Percentiles rank a stretch among this genome's conserved stretches.
phyloP scores from a whole-genome alignment of 2,329 filamentous ascomycete genomes.

The Trichoderma polysporum region DNA sequence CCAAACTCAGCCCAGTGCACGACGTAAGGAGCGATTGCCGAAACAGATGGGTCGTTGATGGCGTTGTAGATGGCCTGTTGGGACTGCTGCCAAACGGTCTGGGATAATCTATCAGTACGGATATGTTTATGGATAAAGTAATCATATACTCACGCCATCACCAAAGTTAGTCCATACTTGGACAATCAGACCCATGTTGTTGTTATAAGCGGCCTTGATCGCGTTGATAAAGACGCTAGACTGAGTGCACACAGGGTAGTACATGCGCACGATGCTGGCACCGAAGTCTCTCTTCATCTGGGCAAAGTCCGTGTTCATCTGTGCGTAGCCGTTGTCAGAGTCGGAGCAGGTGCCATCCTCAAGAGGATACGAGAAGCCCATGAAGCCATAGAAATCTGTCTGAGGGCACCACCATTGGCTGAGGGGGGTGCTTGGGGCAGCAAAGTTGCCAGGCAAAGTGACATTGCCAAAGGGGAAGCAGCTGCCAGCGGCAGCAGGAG shows the following conservation, averaged over 20 bases:
- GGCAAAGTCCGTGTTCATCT: constrained; percentile 25
- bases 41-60: constrained; percentile 22
- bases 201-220: constrained; percentile 24
- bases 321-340: constrained; percentile 21
- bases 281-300: constrained; percentile 27
- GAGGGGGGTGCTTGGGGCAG: constrained; percentile 19
- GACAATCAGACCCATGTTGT: constrained; percentile 26
- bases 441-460: constrained; percentile 20
- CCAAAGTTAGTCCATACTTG: constrained; percentile 29
- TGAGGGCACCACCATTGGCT: constrained; percentile 27
- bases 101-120: not conserved
- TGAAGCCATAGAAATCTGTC: constrained; percentile 25
- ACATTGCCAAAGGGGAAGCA: constrained; percentile 25
- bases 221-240: constrained; percentile 25
- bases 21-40: constrained; percentile 24
- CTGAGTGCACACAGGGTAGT: constrained; percentile 26
- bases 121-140: too few relatives aligned
- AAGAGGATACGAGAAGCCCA: constrained; percentile 27
- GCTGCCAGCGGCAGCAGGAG: constrained; percentile 15
- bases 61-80: constrained; percentile 26
- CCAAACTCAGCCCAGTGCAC: constrained; percentile 27
- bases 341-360: constrained; percentile 24
- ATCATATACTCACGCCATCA: constrained; percentile 21
- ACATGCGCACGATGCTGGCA: constrained; percentile 26
- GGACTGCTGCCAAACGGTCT: constrained; percentile 25